Conservation (phyloP, 2,329 filamentous ascomycete genomes). For the Alternaria novae-zelandiae region DNA sequence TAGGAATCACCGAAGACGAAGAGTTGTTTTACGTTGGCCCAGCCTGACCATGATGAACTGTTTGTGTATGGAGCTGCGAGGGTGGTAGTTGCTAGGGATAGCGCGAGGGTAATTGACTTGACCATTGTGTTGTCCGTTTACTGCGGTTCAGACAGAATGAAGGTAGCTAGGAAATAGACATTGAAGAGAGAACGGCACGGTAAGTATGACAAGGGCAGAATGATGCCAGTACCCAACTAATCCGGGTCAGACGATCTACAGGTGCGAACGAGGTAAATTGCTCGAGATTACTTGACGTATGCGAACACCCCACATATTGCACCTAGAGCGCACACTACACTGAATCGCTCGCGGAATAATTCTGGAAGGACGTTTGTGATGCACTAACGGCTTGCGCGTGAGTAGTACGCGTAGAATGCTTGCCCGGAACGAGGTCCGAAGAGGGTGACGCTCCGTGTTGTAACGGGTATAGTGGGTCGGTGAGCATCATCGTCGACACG, state of each 20-base stretch:
- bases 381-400: slow-evolving; percentile 7
- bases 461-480: slow-evolving; percentile 8
- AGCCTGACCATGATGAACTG: slow-evolving; percentile 37
- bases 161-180: neutral
- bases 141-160: neutral
- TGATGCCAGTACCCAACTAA: slow-evolving; percentile 17
- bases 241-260: slow-evolving; percentile 19
- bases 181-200: neutral
- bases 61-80: slow-evolving; percentile 26
- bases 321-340: slow-evolving; percentile 7
- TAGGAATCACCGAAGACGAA: slow-evolving; percentile 63
- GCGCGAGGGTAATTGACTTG: slow-evolving; percentile 26
- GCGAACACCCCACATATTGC: slow-evolving; percentile 26
- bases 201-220: slow-evolving; percentile 12
- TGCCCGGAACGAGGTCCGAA: slow-evolving; percentile 1
- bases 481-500: neutral
- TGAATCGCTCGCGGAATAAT: slow-evolving; percentile 26
- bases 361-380: slow-evolving; percentile 9
- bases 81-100: slow-evolving; percentile 27
- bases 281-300: slow-evolving; percentile 28
- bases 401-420: slow-evolving; percentile 2
- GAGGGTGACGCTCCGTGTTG: slow-evolving; percentile 13
- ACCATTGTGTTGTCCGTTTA: slow-evolving; percentile 20
- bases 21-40: slow-evolving; percentile 43
- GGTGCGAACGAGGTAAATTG: slow-evolving; percentile 33